These are phyloP conservation scores for Alopecurus myosuroides DNA, from an alignment of 176 grass and related monocot genomes.

Conservation along the genomic window DNA sequence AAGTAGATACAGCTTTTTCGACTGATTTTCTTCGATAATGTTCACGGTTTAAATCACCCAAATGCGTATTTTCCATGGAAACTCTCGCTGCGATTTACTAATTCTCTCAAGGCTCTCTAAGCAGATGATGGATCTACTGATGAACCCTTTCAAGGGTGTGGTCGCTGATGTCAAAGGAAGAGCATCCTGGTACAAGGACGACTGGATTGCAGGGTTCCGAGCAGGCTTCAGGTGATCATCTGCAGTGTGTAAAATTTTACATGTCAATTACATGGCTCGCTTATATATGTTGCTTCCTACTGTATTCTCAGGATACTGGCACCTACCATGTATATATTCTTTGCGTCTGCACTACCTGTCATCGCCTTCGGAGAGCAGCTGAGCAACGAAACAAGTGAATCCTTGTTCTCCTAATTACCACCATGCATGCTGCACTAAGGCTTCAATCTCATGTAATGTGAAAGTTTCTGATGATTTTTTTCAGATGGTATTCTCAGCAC, in stretches of 20 bases:
- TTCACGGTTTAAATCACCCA: neutral
- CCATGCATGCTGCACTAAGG: neutral
- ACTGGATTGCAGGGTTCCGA: conserved; percentile 51
- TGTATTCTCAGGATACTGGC: conserved; percentile 71
- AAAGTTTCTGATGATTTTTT: neutral
- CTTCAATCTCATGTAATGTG: neutral
- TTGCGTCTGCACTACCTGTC: conserved; percentile 90
- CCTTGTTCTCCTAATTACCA: neutral
- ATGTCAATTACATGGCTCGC: neutral
- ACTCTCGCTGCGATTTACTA: neutral
- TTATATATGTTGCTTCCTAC: conserved; percentile 22
- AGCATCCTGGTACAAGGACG: conserved; percentile 64
- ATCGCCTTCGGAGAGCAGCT: conserved; percentile 83
- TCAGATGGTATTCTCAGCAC: conserved; percentile 72
- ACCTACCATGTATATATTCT: conserved; percentile 89
- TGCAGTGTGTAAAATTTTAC: neutral
- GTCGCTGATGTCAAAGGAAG: conserved; percentile 61
- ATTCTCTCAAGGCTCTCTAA: neutral
- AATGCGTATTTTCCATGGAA: neutral
- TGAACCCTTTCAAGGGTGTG: conserved; percentile 53
- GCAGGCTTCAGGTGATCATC: conserved; percentile 54
- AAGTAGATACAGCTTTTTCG: neutral
- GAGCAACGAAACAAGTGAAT: conserved; percentile 58
- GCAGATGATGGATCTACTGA: conserved; percentile 51
- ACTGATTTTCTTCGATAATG: neutral